These are phyloP conservation scores for Seiridium unicorne DNA, from an alignment of 2,329 filamentous ascomycete genomes.

Conservation along the genomic window DNA sequence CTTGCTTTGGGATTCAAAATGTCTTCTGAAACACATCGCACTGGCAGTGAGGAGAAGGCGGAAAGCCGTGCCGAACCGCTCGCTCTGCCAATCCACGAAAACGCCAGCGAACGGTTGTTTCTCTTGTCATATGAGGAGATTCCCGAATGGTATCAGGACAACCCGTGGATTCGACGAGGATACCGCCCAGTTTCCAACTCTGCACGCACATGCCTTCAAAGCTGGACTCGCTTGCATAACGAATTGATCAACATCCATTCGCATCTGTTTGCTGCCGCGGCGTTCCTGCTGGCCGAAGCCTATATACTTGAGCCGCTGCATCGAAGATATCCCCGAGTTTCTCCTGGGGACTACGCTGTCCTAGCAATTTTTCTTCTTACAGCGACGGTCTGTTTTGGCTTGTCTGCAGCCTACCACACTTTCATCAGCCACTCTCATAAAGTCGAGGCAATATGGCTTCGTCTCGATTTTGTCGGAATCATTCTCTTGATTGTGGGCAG, in stretches of 20 bases:
- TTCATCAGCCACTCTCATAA: constrained; percentile 36
- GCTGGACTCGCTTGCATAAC: constrained; percentile 41
- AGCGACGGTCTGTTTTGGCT: constrained; percentile 31
- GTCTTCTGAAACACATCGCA: not conserved
- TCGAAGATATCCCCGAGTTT: constrained; percentile 7
- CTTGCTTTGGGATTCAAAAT: not conserved
- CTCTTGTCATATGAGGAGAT: constrained; percentile 28
- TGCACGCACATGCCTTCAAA: constrained; percentile 31
- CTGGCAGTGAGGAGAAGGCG: not conserved
- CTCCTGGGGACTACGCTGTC: constrained; percentile 32
- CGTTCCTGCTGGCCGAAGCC: constrained; percentile 29
- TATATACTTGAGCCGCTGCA: constrained; percentile 18
- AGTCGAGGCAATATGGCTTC: constrained; percentile 33
- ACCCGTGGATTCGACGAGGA: constrained; percentile 36
- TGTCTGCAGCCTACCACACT: constrained; percentile 37
- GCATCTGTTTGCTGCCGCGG: constrained; percentile 41
- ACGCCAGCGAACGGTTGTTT: not conserved
- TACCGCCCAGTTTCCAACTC: constrained; percentile 42
- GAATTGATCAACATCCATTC: constrained; percentile 42
- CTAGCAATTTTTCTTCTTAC: constrained; percentile 37
- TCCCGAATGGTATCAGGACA: constrained; percentile 41
- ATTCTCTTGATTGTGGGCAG: constrained; percentile 34
- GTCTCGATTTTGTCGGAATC: constrained; percentile 37
- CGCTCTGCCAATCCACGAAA: not conserved
- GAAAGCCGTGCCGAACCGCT: not conserved